Percentiles rank a stretch among this genome's conserved stretches.
Conservation (phyloP, 306 rosid genomes). For the Biancaea sappan region DNA sequence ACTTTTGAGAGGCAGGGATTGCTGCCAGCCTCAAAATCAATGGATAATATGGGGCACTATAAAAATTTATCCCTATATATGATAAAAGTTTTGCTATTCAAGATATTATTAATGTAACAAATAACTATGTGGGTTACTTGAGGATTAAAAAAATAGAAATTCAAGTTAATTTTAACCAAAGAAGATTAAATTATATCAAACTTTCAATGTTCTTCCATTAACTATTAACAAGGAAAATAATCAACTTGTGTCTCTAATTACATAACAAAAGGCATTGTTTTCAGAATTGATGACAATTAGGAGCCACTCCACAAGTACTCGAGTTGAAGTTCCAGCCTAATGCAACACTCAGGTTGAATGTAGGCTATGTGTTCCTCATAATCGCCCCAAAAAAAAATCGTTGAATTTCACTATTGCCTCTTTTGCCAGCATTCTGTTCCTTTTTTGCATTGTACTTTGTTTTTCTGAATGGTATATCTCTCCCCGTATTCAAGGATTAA, state of each 20-base stretch:
- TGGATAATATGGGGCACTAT: background rate
- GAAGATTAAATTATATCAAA: background rate
- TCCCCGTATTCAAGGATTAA: background rate
- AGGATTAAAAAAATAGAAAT: background rate
- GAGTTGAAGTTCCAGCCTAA: background rate
- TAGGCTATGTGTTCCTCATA: background rate
- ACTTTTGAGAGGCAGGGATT: background rate
- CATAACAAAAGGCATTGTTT: background rate
- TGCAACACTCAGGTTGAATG: background rate
- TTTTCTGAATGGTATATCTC: background rate
- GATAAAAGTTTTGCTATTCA: background rate
- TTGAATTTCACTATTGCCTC: background rate
- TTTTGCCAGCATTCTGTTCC: background rate
- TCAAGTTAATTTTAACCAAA: background rate
- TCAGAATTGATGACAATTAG: background rate
- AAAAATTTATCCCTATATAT: background rate
- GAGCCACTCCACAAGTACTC: background rate
- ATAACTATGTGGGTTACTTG: background rate
- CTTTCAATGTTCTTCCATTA: background rate
- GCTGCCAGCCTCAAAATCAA: background rate
- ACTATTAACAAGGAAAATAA: background rate
- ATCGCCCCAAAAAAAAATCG: background rate
- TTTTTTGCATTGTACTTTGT: background rate
- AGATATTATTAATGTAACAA: no score
- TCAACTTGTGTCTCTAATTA: background rate